These are phyloP conservation scores for Poronia punctata DNA, from an alignment of 495 filamentous ascomycete genomes.

Conservation along the genomic window DNA sequence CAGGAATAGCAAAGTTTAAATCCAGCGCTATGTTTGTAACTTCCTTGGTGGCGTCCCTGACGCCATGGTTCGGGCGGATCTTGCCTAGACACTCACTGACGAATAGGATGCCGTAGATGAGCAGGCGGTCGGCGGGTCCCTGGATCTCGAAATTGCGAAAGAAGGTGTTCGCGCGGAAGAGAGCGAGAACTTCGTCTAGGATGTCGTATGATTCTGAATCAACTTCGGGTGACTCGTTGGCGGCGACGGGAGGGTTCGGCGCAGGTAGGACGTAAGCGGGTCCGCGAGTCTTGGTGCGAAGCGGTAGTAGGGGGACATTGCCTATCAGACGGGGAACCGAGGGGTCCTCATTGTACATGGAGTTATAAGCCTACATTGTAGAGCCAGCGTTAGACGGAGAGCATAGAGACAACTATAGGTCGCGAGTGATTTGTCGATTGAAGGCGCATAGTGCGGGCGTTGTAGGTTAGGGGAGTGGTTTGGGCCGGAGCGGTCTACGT, in stretches of 20 bases:
- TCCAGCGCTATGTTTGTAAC: constrained; percentile 64
- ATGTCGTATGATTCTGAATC: constrained; percentile 88
- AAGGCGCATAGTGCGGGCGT: background rate
- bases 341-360: constrained; percentile 79
- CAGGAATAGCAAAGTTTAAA: constrained; percentile 82
- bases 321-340: constrained; percentile 48
- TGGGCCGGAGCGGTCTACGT: constrained; percentile 4
- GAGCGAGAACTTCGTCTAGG: constrained; percentile 82
- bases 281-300: constrained; percentile 87
- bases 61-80: constrained; percentile 58
- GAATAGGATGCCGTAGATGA: constrained; percentile 96
- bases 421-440: no score
- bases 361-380: constrained; percentile 79
- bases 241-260: constrained; percentile 55
- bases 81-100: constrained; percentile 80
- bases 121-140: constrained; percentile 84
- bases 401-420: background rate
- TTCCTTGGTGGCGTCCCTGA: constrained; percentile 48
- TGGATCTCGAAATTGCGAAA: constrained; percentile 99
- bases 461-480: background rate
- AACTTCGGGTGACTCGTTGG: constrained; percentile 66
- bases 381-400: constrained; percentile 4
- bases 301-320: constrained; percentile 89
- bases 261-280: constrained; percentile 75
- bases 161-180: constrained; percentile 96